phyloP scores from a whole-genome alignment of 2,329 filamentous ascomycete genomes.

The Penicillium verrucosum region DNA sequence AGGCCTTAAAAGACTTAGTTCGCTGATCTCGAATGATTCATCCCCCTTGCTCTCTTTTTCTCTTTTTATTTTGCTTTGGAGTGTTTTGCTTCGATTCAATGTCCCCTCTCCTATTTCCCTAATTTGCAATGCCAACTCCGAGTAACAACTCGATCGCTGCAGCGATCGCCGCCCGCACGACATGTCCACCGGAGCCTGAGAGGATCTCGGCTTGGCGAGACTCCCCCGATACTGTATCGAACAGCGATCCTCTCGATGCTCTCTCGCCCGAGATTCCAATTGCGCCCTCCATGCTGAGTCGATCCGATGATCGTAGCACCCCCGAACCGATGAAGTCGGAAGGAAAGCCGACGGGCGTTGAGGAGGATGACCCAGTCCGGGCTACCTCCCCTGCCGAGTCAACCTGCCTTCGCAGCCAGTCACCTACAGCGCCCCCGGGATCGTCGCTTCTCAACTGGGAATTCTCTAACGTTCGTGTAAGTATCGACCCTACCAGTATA shows the following conservation, averaged over 20 bases:
- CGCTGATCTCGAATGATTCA: constrained; percentile 16
- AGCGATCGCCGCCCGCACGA: constrained; percentile 41
- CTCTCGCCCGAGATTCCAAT: constrained; percentile 25
- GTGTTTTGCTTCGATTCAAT: constrained; percentile 30
- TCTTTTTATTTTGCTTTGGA: constrained; percentile 9
- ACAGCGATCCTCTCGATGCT: constrained; percentile 27
- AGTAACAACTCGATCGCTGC: constrained; percentile 46
- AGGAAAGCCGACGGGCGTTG: constrained; percentile 25
- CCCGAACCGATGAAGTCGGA: constrained; percentile 28
- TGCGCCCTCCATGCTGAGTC: constrained; percentile 27
- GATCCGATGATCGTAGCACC: constrained; percentile 27
- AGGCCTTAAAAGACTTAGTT: constrained; percentile 10
- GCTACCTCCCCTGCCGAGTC: constrained; percentile 36
- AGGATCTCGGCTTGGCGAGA: constrained; percentile 34
- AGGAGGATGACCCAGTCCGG: constrained; percentile 35
- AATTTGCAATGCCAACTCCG: constrained; percentile 50
- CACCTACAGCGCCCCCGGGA: constrained; percentile 34
- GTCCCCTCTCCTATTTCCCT: constrained; percentile 31
- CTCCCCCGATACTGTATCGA: constrained; percentile 26
- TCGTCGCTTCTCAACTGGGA: constrained; percentile 53
- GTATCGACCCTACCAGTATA: constrained; percentile 21
- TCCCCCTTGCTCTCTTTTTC: constrained; percentile 19
- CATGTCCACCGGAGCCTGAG: constrained; percentile 50
- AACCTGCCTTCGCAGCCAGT: constrained; percentile 26
- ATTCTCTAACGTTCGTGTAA: constrained; percentile 55